These are phyloP conservation scores for Phytomonas francai DNA, from an alignment of 208 protist genomes.

Conservation along the genomic window DNA sequence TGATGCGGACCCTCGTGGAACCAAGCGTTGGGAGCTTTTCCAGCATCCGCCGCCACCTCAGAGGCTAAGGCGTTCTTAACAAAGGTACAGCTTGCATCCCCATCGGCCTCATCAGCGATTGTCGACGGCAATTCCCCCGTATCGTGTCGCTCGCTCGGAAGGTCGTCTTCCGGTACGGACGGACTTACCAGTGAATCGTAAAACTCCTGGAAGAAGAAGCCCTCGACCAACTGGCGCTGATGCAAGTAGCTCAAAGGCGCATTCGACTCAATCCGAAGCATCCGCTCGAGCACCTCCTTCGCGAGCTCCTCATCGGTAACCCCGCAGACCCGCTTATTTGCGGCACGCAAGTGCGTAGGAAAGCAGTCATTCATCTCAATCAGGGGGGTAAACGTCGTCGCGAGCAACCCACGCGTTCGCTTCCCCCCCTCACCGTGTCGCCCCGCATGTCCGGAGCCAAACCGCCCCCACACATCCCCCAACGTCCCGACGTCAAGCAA, in stretches of 20 bases:
- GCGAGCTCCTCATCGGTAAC: slow-evolving; percentile 19
- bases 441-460: not conserved
- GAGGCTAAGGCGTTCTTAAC: too few species aligned
- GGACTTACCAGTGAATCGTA: not conserved
- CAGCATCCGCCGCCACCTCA: not conserved
- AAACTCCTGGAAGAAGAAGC: too few species aligned
- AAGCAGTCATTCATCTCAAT: slow-evolving; percentile 45
- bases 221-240: slow-evolving; percentile 16
- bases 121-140: not conserved
- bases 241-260: slow-evolving; percentile 22
- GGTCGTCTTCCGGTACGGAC: not conserved
- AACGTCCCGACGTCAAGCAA: slow-evolving; percentile 13
- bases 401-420: slow-evolving; percentile 14
- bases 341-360: slow-evolving; percentile 21
- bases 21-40: slow-evolving; percentile 25
- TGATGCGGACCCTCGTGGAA: slow-evolving; percentile 34
- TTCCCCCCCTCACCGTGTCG: not conserved
- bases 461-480: too few species aligned
- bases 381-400: slow-evolving; percentile 15
- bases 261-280: slow-evolving; percentile 54
- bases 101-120: not conserved
- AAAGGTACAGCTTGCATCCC: too few species aligned
- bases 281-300: slow-evolving; percentile 35
- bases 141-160: not conserved
- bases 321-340: slow-evolving; percentile 15